Conservation (phyloP, 2,329 filamentous ascomycete genomes). For the Cadophora sp. region DNA sequence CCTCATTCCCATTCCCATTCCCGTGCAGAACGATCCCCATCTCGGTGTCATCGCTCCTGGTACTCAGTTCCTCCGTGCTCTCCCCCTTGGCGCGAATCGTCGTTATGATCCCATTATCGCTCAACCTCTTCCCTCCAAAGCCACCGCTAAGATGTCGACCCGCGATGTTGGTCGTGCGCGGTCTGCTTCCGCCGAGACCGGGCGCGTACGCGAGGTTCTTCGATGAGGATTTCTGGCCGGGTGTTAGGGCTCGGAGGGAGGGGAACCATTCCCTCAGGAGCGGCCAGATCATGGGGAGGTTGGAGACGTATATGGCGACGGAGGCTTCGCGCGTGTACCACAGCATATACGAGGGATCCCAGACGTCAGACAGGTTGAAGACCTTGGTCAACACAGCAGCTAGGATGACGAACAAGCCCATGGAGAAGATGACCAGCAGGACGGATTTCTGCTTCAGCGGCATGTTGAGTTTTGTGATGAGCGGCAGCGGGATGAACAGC, state of each 20-base stretch:
- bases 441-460: slow-evolving; percentile 57
- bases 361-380: slow-evolving; percentile 47
- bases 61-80: slow-evolving; percentile 23
- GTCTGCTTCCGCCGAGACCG: not conserved
- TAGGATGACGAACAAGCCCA: slow-evolving; percentile 55
- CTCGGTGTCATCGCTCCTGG: slow-evolving; percentile 21
- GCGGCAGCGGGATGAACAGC: slow-evolving; percentile 60
- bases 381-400: slow-evolving; percentile 56
- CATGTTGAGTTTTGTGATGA: slow-evolving; percentile 57
- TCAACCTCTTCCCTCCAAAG: slow-evolving; percentile 23
- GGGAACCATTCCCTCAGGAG: slow-evolving; percentile 35
- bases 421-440: slow-evolving; percentile 52
- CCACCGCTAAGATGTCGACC: slow-evolving; percentile 16
- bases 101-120: slow-evolving; percentile 22
- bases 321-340: slow-evolving; percentile 60
- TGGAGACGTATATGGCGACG: slow-evolving; percentile 59
- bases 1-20: not conserved
- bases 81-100: slow-evolving; percentile 25
- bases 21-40: slow-evolving; percentile 3
- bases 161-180: slow-evolving; percentile 20
- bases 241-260: slow-evolving; percentile 17
- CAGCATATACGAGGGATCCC: slow-evolving; percentile 44
- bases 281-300: slow-evolving; percentile 57
- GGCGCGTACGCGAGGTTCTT: not conserved
- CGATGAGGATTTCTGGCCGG: slow-evolving; percentile 18